phyloP scores from a whole-genome alignment of 441 rosid genomes.

The Gossypium schwendimanii region DNA sequence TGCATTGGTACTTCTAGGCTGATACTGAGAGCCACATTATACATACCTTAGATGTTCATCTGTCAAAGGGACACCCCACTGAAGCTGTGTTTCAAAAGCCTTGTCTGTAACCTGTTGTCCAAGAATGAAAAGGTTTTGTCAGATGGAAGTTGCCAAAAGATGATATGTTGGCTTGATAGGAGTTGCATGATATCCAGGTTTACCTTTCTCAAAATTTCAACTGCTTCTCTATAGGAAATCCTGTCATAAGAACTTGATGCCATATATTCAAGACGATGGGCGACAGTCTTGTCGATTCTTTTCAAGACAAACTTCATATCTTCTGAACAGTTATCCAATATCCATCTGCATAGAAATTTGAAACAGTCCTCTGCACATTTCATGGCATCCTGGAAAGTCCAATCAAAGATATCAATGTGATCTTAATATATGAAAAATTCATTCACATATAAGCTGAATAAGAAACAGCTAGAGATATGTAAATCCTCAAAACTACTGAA shows the following conservation, averaged over 20 bases:
- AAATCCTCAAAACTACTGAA: neutral
- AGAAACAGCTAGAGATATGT: neutral
- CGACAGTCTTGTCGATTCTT: conserved; percentile 45
- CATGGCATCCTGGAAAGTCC: conserved; percentile 60
- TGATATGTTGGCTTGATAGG: neutral
- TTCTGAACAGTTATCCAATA: conserved; percentile 47
- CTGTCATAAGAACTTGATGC: conserved; percentile 32
- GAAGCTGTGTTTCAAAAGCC: conserved; percentile 46
- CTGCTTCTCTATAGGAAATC: conserved; percentile 56
- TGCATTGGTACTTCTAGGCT: neutral
- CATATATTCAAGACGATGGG: conserved; percentile 47
- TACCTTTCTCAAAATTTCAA: conserved; percentile 54
- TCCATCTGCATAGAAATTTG: conserved; percentile 70
- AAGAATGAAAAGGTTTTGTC: conserved; percentile 1
- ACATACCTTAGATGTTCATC: conserved; percentile 69
- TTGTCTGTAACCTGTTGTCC: conserved; percentile 37
- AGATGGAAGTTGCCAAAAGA: neutral
- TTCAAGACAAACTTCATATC: conserved; percentile 60
- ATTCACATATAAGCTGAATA: neutral
- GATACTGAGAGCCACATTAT: neutral
- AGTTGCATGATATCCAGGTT: neutral
- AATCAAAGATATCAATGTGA: conserved; percentile 9
- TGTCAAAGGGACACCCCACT: conserved; percentile 58
- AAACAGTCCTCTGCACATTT: conserved; percentile 65
- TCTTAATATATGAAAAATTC: neutral